Percentiles rank a stretch among this genome's conserved stretches.
phyloP scores from a whole-genome alignment of 2,329 filamentous ascomycete genomes.

The Fusarium transvaalense region DNA sequence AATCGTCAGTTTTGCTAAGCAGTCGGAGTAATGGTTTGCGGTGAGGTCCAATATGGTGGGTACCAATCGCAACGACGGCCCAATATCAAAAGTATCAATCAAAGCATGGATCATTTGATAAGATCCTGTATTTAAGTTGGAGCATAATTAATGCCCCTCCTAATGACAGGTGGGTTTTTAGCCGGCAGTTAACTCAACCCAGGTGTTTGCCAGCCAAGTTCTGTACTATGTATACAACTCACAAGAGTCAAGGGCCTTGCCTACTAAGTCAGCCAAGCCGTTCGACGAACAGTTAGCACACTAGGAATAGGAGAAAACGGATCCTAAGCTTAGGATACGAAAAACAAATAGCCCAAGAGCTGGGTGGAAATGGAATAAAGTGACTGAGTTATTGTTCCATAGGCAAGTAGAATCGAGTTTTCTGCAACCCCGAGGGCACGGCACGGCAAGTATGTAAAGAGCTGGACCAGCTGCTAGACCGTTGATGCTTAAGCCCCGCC shows the following conservation, averaged over 20 bases:
- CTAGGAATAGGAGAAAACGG: no score
- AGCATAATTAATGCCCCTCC: conserved; percentile 1
- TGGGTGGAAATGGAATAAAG: no score
- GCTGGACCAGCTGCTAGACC: conserved; percentile 3
- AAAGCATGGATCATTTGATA: conserved; percentile 14
- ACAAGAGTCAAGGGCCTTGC: neutral
- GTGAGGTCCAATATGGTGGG: conserved; percentile 30
- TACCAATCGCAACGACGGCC: conserved; percentile 6
- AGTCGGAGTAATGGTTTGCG: conserved; percentile 28
- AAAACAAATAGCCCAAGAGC: no score
- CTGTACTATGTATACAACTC: conserved; percentile 9
- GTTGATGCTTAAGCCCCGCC: conserved; percentile 27
- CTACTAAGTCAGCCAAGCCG: neutral
- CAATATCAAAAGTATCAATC: conserved; percentile 29
- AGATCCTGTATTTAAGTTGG: conserved; percentile 19
- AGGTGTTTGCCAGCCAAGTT: conserved; percentile 1
- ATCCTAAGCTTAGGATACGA: no score
- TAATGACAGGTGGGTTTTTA: conserved; percentile 6
- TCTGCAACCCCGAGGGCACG: no score
- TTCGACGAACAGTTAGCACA: neutral
- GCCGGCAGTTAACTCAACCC: conserved; percentile 1
- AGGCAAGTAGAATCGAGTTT: no score
- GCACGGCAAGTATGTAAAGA: neutral
- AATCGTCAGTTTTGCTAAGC: neutral
- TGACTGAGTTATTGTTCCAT: no score